These are phyloP conservation scores for Populus simonii DNA, from an alignment of 345 rosid species.

Conservation along the genomic window DNA sequence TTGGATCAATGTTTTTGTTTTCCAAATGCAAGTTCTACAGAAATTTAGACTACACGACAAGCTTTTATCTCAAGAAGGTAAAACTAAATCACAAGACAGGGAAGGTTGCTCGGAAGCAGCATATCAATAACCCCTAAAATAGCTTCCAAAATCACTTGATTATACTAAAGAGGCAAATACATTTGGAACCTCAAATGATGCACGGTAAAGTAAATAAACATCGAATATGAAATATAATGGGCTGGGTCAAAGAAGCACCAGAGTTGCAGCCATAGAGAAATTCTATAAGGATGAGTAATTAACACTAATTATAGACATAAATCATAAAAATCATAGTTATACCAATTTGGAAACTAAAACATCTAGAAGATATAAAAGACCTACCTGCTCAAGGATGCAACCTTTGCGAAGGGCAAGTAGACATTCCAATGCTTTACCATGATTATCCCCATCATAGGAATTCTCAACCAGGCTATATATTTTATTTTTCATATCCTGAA, in stretches of 20 bases:
- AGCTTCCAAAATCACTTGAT: background rate
- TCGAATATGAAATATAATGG: background rate
- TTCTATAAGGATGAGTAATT: background rate
- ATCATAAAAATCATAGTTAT: background rate
- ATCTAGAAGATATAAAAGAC: background rate
- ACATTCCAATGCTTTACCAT: conserved; percentile 54
- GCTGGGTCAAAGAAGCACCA: background rate
- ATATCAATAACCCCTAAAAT: background rate
- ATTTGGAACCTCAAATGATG: background rate
- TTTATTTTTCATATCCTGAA: conserved; percentile 53
- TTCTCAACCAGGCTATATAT: conserved; percentile 48
- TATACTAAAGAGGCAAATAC: background rate
- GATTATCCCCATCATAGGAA: conserved; percentile 38
- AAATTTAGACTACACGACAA: background rate
- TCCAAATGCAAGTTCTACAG: background rate
- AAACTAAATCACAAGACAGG: background rate
- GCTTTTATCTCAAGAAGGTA: background rate
- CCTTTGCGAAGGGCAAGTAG: conserved; percentile 71
- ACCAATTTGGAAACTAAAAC: background rate
- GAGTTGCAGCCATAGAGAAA: background rate
- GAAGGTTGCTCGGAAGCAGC: background rate
- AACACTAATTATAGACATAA: background rate
- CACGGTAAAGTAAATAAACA: background rate
- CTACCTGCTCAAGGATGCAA: conserved; percentile 84
- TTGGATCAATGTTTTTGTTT: background rate